A percentile compares a stretch with the other conserved stretches of the same genome.
These are phyloP conservation scores for Claviceps purpurea DNA, from an alignment of 2,329 filamentous ascomycete species.

Conservation along the genomic window DNA sequence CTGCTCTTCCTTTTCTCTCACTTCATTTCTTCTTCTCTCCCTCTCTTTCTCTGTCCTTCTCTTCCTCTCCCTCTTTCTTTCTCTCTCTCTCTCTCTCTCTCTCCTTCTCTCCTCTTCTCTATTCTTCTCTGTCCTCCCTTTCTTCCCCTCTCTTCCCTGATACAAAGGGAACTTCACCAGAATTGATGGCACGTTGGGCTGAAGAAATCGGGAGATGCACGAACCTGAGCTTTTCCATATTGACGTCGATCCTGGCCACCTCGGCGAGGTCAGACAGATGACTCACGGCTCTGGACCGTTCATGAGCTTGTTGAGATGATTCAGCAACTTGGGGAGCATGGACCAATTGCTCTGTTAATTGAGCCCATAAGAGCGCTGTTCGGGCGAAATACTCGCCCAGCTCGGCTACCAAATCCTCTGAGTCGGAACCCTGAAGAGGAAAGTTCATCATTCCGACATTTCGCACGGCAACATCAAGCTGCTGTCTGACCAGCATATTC, in stretches of 20 bases:
- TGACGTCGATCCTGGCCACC: constrained; percentile 19
- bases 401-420: constrained; percentile 18
- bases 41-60: too few relatives aligned
- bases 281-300: constrained; percentile 12
- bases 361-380: constrained; percentile 20
- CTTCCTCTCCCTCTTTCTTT: not conserved
- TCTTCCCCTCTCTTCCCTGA: not conserved
- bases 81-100: not conserved
- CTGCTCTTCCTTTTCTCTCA: not conserved
- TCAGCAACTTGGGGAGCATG: constrained; percentile 20
- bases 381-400: constrained; percentile 23
- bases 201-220: constrained; percentile 2
- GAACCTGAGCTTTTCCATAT: constrained; percentile 21
- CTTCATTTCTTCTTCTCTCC: not conserved
- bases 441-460: constrained; percentile 11
- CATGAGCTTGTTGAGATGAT: constrained; percentile 15
- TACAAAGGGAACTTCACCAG: not conserved
- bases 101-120: too few relatives aligned
- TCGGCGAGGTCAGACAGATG: constrained; percentile 16
- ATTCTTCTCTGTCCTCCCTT: not conserved
- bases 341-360: constrained; percentile 20
- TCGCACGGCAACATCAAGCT: constrained; percentile 14
- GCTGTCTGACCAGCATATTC: constrained; percentile 16
- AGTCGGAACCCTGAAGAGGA: constrained; percentile 8
- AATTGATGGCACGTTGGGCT: not conserved